Base-by-base conservation (phyloP, 257 asterid species). In the Gentiana straminea region DNA sequence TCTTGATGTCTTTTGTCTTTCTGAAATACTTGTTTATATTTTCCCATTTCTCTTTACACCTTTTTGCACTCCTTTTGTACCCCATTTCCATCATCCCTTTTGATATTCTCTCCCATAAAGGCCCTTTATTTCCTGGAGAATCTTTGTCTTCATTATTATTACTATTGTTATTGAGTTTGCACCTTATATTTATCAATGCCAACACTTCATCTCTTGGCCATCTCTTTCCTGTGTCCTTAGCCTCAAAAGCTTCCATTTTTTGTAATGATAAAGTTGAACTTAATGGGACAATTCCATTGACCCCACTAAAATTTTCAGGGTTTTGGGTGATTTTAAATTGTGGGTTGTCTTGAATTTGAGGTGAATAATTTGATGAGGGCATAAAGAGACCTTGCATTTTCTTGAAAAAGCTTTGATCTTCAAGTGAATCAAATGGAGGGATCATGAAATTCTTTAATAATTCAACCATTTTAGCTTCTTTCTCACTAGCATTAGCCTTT, bases 191-290 rank as follows among this genome's bases (percentile, higher is more conserved):
- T 64, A 87, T 87, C 61, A 87, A 60, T 8, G 94, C 90, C 61
- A 75, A 39, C 13, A 87, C 89, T 69, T 87, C 90, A 32, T 84
- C 94, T 41, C 83, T 82, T 4, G 96, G 94, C 96, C 96, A 86
- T 66, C 94, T 69, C 76, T 69, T 79, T 15, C 91, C 79, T 1
- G 35, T 41, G 5, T 64, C 70, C 9, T 33, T 51, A 33, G 52
- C 65, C 50, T 64, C 49, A 65, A 45, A 63, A 65, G 54, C 54
- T 15, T 56, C 38, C 57, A 52, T 35, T 24, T 24, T 24, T 13
- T 33, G 44, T 4, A 41, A 53, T 35, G 59, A 54, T 49, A 43
- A 52, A 33, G 49, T 57, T 13, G 63, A 3, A 39, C 33, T 38
- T 32, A 51, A 55, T 13, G 47, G 58, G 50, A 24, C 58, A 12